phyloP scores from a whole-genome alignment of 2,329 filamentous ascomycete genomes.

The Tolypocladium capitatum region DNA sequence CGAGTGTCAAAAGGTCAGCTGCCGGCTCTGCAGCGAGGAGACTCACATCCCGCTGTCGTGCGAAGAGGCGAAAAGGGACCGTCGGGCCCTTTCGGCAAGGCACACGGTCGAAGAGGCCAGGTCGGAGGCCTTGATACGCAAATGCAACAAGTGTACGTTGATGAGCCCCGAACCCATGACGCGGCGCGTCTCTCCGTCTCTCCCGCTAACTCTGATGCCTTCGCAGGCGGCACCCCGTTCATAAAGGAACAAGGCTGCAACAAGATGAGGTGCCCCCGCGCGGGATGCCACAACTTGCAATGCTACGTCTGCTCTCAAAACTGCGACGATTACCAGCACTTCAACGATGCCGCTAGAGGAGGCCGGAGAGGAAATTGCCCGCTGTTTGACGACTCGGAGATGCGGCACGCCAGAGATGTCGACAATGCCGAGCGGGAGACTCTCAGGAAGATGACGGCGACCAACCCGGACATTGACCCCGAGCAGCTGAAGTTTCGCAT shows the following conservation, averaged over 20 bases:
- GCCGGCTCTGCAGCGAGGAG: constrained; percentile 52
- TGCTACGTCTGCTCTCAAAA: constrained; percentile 63
- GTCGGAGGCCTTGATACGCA: constrained; percentile 64
- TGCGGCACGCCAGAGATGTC: constrained; percentile 51
- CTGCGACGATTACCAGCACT: constrained; percentile 54
- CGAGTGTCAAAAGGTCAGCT: constrained; percentile 50
- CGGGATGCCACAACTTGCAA: constrained; percentile 36
- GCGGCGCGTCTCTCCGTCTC: too few relatives aligned
- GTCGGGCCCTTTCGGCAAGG: constrained; percentile 42
- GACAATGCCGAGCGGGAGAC: constrained; percentile 45
- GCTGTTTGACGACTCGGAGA: constrained; percentile 49
- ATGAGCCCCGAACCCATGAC: too few relatives aligned
- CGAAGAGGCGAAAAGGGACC: constrained; percentile 47
- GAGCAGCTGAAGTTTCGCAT: constrained; percentile 46
- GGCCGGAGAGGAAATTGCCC: constrained; percentile 46
- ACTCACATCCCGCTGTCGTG: constrained; percentile 65
- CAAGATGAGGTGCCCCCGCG: constrained; percentile 61
- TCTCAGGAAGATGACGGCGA: constrained; percentile 37
- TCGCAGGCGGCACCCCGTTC: constrained; percentile 52
- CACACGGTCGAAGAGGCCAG: constrained; percentile 72
- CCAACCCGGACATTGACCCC: constrained; percentile 47
- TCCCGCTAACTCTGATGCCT: constrained; percentile 5
- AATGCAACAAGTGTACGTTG: constrained; percentile 50
- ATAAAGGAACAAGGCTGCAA: constrained; percentile 73
- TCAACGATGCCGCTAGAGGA: constrained; percentile 38